Conservation (phyloP, 1,139 yeast genomes). For the Debaryomycetaceae sp. region DNA sequence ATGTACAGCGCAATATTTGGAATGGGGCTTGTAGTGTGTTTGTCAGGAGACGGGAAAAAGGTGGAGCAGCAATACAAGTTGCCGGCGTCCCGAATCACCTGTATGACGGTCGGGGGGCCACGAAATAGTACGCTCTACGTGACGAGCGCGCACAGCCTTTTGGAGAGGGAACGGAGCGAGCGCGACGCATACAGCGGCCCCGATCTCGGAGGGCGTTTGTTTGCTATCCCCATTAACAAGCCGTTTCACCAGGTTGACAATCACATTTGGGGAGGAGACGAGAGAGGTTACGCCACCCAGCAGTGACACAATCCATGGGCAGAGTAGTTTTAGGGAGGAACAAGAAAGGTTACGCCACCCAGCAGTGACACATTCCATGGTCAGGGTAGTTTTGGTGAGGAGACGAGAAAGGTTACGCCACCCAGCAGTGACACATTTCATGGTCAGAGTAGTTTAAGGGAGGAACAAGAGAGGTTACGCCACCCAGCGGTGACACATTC, state of each 20-base stretch:
- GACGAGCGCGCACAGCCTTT: constrained; percentile 50
- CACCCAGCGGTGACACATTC: too few species aligned
- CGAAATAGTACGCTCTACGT: constrained; percentile 49
- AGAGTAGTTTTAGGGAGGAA: too few species aligned
- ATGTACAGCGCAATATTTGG: constrained; percentile 65
- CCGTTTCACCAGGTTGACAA: constrained; percentile 16
- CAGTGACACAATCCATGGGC: too few species aligned
- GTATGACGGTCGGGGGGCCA: constrained; percentile 64
- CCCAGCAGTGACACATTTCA: too few species aligned
- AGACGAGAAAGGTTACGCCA: too few species aligned
- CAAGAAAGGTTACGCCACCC: too few species aligned
- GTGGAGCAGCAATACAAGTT: constrained; percentile 40
- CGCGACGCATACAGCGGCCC: constrained; percentile 21
- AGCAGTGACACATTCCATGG: too few species aligned
- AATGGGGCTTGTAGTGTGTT: constrained; percentile 43
- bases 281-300: too few species aligned
- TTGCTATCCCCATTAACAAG: constrained; percentile 12
- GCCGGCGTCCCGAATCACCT: constrained; percentile 57
- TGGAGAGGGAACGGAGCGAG: constrained; percentile 23
- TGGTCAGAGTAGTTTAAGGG: too few species aligned
- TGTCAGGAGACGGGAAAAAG: constrained; percentile 34
- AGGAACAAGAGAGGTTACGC: too few species aligned
- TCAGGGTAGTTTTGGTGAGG: too few species aligned
- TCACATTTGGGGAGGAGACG: constrained; percentile 22
- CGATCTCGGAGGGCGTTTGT: constrained; percentile 48